A percentile compares a stretch with the other conserved stretches of the same genome.
Conservation (phyloP, 208 protist genomes). For the Crithidia acanthocephali region DNA sequence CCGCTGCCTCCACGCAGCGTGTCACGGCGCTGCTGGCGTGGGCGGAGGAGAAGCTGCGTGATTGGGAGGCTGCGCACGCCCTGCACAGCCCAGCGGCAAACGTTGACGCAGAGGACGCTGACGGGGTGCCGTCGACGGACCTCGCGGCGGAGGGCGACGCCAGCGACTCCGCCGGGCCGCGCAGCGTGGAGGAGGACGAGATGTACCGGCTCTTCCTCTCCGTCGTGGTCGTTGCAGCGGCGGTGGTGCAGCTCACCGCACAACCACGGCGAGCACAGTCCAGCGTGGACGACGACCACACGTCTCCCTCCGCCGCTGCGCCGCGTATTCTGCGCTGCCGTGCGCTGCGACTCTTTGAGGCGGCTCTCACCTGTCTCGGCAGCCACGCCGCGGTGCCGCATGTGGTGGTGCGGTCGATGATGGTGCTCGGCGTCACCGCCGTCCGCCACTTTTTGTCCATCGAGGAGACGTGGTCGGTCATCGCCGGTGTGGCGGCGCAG, state of each 20-base stretch:
- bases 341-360: conserved; percentile 14
- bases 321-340: conserved; percentile 10
- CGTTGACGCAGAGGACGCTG: too few species aligned
- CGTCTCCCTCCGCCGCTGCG: neutral
- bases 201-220: conserved; percentile 28
- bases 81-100: too few species aligned
- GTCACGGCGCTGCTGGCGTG: conserved; percentile 3
- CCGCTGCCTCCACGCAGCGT: conserved; percentile 3
- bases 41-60: conserved; percentile 8
- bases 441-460: neutral
- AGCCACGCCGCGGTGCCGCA: conserved; percentile 24
- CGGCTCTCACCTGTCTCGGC: conserved; percentile 23
- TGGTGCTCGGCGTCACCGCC: conserved; percentile 3
- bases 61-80: conserved; percentile 1
- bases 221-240: conserved; percentile 13
- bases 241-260: conserved; percentile 20
- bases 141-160: neutral
- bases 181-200: conserved; percentile 21
- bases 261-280: neutral
- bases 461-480: conserved; percentile 24
- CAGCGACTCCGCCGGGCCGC: neutral
- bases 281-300: neutral
- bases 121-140: neutral
- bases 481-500: conserved; percentile 3
- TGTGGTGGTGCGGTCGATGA: conserved; percentile 16